Base-by-base conservation (phyloP, 495 filamentous ascomycete species). In the Eremomyces bilateralis region DNA sequence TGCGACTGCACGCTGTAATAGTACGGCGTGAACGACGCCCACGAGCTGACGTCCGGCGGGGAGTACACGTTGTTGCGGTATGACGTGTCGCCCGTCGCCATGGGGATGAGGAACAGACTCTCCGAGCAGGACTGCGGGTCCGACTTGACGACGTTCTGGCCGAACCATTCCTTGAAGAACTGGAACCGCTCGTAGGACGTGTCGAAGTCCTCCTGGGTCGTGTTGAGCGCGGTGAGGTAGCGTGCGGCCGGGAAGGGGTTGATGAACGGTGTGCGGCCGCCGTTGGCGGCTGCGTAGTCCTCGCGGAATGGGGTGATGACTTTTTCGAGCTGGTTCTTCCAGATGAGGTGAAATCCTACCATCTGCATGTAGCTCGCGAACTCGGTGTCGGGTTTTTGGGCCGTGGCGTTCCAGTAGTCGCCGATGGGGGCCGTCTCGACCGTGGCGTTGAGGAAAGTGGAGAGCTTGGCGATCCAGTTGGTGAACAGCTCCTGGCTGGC, bases 171-270 rank as follows among this genome's bases (percentile, higher is more conserved):
- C 41, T 53, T 58, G 42, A 73, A 73, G 5, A 58, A 36, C 3
- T 60, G 61, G 37, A 61, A 62, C n/a, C n/a, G n/a, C 41, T 66
- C 65, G 3, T 41, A 37, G 15, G 55, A 27, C 8, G 59, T 63
- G 2, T 49, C 41, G 3, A 54, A 45, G 5, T 62, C 42, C 0
- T 36, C 41, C 0, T 50, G 49, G 1, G 53, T 45, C 12, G 49
- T 45, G 0, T 61, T 53, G 37, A 65, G 60, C 19, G 62, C 69
- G 44, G 55, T 72, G 0, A 49, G 52, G 69, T 70, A 78, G 4
- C 71, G 62, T 1, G 53, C 39, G 3, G 69, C 42, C 1, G 69
- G 69, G 0, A 49, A 55, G 13, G 52, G 48, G 29, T 59, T 48
- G 34, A 60, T 43, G 34, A 51, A 50, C 2, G 55, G 58, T 2